phyloP scores from a whole-genome alignment of 2,329 filamentous ascomycete species.

The Harringtonia aguacate region DNA sequence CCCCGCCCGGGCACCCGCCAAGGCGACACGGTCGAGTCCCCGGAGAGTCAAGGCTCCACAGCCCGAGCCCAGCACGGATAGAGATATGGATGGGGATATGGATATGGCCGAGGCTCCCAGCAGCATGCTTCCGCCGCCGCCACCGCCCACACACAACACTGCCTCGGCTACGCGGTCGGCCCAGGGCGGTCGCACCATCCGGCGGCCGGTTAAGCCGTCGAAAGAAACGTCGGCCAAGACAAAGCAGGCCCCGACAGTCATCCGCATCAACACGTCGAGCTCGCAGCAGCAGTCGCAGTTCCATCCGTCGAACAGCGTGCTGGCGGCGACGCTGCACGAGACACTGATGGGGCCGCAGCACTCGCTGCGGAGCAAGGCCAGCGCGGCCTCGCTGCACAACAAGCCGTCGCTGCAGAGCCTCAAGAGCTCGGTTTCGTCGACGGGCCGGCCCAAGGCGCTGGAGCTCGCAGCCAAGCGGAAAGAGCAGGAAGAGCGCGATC shows the following conservation, averaged over 20 bases:
- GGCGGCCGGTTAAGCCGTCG: conserved; percentile 50
- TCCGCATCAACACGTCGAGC: conserved; percentile 54
- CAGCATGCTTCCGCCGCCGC: conserved; percentile 43
- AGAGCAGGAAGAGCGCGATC: conserved; percentile 74
- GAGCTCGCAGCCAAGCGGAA: conserved; percentile 71
- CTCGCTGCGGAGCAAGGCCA: conserved; percentile 49
- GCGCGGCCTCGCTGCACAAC: conserved; percentile 52
- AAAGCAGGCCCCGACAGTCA: conserved; percentile 61
- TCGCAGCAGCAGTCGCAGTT: conserved; percentile 48
- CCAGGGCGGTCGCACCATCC: conserved; percentile 39
- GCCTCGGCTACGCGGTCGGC: conserved; percentile 32
- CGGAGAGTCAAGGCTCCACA: conserved; percentile 31
- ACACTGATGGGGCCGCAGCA: conserved; percentile 29
- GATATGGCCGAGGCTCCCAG: conserved; percentile 48
- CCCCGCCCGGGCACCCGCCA: conserved; percentile 29
- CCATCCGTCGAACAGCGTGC: conserved; percentile 45
- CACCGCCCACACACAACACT: background rate
- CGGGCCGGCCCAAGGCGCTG: conserved; percentile 58
- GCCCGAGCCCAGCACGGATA: too few relatives aligned
- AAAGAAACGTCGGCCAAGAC: conserved; percentile 48
- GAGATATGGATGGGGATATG: conserved; percentile 32
- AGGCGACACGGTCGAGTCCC: conserved; percentile 38
- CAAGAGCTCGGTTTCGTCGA: conserved; percentile 53
- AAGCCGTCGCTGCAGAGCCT: conserved; percentile 48
- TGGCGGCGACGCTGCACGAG: conserved; percentile 50